These are phyloP conservation scores for Zizania latifolia DNA, from an alignment of 176 grass and related monocot species.

Conservation along the genomic window DNA sequence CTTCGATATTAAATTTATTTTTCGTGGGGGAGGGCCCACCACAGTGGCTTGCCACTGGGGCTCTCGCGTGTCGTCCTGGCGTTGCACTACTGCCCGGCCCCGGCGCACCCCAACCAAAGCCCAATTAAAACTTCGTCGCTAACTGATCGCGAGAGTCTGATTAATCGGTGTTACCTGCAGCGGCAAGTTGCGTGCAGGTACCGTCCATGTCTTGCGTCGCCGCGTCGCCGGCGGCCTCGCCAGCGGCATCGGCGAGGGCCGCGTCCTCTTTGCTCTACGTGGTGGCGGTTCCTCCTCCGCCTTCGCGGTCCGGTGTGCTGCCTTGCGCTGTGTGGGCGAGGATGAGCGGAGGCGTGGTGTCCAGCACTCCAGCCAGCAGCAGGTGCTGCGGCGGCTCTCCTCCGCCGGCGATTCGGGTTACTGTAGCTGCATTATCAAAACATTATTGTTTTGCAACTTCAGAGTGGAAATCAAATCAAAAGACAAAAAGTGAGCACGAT, in stretches of 20 bases:
- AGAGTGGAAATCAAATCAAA: neutral
- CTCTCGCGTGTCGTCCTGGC: neutral
- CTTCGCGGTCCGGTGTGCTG: neutral
- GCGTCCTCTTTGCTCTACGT: neutral
- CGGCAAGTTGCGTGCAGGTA: neutral
- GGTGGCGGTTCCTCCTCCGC: neutral
- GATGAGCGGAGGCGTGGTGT: neutral
- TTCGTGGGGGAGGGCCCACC: too few relatives aligned
- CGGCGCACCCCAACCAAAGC: too few relatives aligned
- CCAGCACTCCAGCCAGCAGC: neutral
- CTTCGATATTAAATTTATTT: too few relatives aligned
- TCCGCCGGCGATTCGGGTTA: slow-evolving; percentile 33
- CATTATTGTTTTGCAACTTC: neutral
- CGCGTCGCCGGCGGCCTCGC: neutral
- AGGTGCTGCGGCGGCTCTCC: slow-evolving; percentile 38
- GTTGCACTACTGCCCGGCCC: neutral
- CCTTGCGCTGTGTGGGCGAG: neutral
- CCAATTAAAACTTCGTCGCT: too few relatives aligned
- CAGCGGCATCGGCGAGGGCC: neutral
- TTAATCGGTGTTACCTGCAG: too few relatives aligned
- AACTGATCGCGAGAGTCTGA: too few relatives aligned
- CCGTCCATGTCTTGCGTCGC: slow-evolving; percentile 34
- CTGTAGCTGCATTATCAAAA: neutral
- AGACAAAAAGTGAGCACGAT: neutral
- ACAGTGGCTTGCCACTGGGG: neutral